These are phyloP conservation scores for Vitis hybrid DNA, from an alignment of 177 flowering plant genomes.

Conservation along the genomic window DNA sequence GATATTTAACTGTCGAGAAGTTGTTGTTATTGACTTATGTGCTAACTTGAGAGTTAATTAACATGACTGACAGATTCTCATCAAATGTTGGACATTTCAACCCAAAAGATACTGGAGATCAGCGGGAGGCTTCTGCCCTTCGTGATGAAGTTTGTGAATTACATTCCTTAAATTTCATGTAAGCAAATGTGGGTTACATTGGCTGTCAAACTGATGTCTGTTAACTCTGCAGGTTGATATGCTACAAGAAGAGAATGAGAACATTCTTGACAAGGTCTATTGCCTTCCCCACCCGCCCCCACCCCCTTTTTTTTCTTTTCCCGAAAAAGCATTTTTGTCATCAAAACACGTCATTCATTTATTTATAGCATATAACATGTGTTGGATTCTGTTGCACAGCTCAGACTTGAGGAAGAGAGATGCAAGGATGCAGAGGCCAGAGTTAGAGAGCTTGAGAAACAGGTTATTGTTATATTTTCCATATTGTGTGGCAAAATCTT, in stretches of 20 bases:
- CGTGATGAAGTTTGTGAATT: constrained; percentile 74
- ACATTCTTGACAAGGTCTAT: constrained; percentile 69
- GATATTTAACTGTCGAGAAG: too few species aligned
- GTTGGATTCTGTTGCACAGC: constrained; percentile 49
- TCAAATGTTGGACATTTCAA: constrained; percentile 47
- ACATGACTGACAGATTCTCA: constrained; percentile 46
- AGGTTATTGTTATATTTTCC: constrained; percentile 39
- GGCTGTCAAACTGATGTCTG: constrained; percentile 16
- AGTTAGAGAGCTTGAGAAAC: constrained; percentile 92
- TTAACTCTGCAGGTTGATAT: constrained; percentile 75
- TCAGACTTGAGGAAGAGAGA: constrained; percentile 78
- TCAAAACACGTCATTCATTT: neutral
- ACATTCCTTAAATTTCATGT: constrained; percentile 2
- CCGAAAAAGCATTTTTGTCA: neutral
- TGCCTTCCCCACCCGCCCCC: constrained; percentile 4
- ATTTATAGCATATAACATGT: constrained; percentile 2
- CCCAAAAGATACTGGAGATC: constrained; percentile 56
- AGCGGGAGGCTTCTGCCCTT: constrained; percentile 83
- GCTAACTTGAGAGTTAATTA: neutral
- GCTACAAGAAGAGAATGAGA: constrained; percentile 89
- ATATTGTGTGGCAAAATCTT: neutral
- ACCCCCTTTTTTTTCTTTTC: neutral
- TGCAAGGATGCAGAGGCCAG: constrained; percentile 89
- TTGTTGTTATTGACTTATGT: neutral
- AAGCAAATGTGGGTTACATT: neutral